Base-by-base conservation (phyloP, 768 basidiomycete genomes). In the Collybia mongolica region DNA sequence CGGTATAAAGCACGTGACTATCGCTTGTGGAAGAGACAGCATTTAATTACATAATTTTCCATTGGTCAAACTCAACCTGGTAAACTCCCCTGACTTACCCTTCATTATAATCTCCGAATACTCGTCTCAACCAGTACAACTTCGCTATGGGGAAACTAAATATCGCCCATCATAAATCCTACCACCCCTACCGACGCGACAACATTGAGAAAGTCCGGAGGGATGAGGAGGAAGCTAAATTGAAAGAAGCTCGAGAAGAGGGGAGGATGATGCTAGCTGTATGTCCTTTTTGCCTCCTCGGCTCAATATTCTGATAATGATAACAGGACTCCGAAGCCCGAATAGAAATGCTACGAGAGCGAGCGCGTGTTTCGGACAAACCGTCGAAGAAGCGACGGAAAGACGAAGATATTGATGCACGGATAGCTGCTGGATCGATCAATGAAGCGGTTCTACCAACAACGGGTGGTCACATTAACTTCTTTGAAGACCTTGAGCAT, bases 151-250 rank as follows among this genome's bases (percentile, higher is more conserved):
- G 88, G 22, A 90, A 90, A 61, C 77, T 93, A 19, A 91, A 91
- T 63, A 92, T 93, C 64, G 90, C 90, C 11, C 90, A 93, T 65
- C 90, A 92, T 74, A 93, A 93, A 63, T 91, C 89, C 1, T 93
- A 93, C 65, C 90, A 93, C 56, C 90, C 90, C 0, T 93, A 93
- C 62, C 72, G 90, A 35, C 68, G 84, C 38, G 91, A 93, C 64
- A 93, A 93, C 60, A 89, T 93, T 52, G 89, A 90, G 51, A 80
- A 79, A 17, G 89, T 93, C 1, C 72, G 83, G n/a, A 69, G 62
- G 51, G 90, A 93, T 77, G 90, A 93, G 69, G 91, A 88, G 60
- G 88, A 86, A 63, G 91, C 88, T 12, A 70, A 75, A 2, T 68
- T 67, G 35, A 76, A 86, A 54, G 85, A 89, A 55, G 81, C 78